Evolutionary conservation across 306 rosid species (phyloP), one percentile per base, ranked within the genome.

Genomic region (Hippophae rhamnoides): DNA sequence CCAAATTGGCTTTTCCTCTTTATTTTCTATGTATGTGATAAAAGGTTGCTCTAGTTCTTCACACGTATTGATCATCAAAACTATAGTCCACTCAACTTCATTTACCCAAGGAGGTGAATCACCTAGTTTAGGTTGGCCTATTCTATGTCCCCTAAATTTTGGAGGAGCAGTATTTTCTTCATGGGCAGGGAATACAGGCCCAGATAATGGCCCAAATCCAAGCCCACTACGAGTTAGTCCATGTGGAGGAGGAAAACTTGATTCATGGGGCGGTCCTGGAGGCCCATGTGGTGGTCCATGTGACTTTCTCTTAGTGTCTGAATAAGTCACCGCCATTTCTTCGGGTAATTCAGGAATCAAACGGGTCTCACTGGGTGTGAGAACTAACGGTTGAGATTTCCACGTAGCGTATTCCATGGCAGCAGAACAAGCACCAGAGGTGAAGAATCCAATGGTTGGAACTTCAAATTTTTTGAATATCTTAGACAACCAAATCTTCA

Each of bases 11-110:
- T 70, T 77, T 6, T 59, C 64, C 3, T 69, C 44, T 6, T 71
- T 71, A n/a, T 56, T 27, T 0, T 65, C 60, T 0, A 84, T 10
- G 71, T 81, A 81, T 0, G 69, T 52, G 3, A 87, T 54, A 47
- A 87, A 87, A 0, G 77, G 77, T 56, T 56, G 72, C 69, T 87
- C 95, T 7, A 87, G 73, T 51, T 81, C 90, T 4, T 81, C 80
- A 62, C 90, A 84, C 66, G 90, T 87, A 84, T 87, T 87, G 62
- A 87, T 65, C 80, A 87, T 43, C 65, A 76, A 5, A 0, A 77
- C 83, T 5, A 69, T 54, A 0, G 78, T 18, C 6, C 45, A 72
- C 48, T 46, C 54, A 0, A 48, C 41, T 3, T 69, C 80, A 0
- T 75, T 70, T 7, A 79, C 0, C 86, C 85, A 84, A 0, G 9